Conservation (phyloP, 768 basidiomycete genomes). For the Clavaria fumosa region DNA sequence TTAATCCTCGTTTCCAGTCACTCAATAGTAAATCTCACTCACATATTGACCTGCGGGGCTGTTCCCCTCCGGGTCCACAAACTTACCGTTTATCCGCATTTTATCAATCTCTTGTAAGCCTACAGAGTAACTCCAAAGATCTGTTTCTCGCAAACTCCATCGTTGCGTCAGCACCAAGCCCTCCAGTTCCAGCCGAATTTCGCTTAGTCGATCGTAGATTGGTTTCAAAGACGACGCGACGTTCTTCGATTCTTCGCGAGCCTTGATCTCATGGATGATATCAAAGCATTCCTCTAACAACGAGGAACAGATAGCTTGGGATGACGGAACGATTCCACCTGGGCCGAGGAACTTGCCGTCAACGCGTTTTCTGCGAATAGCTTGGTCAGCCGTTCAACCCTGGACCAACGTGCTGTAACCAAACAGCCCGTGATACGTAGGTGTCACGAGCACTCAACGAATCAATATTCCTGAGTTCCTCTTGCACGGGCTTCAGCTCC, state of each 20-base stretch:
- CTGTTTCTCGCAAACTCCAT: slow-evolving; percentile 92
- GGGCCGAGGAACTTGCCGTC: slow-evolving; percentile 93
- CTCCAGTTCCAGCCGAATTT: slow-evolving; percentile 80
- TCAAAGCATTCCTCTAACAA: slow-evolving; percentile 96
- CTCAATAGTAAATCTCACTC: slow-evolving; percentile 15
- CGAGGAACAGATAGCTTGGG: slow-evolving; percentile 84
- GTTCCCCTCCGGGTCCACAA: slow-evolving; percentile 87
- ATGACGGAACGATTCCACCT: slow-evolving; percentile 77
- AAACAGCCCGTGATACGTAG: slow-evolving; percentile 12
- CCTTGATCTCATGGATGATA: slow-evolving; percentile 87
- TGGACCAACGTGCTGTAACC: neutral
- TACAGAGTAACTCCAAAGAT: slow-evolving; percentile 84
- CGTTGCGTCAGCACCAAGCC: slow-evolving; percentile 86
- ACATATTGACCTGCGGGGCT: slow-evolving; percentile 92
- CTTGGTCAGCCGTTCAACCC: neutral
- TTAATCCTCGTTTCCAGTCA: slow-evolving; percentile 1
- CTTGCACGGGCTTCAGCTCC: slow-evolving; percentile 79
- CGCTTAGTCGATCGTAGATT: slow-evolving; percentile 81
- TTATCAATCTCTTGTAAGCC: slow-evolving; percentile 93
- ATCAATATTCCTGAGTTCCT: slow-evolving; percentile 92
- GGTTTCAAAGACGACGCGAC: slow-evolving; percentile 77
- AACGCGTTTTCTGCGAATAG: slow-evolving; percentile 55
- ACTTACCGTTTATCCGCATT: slow-evolving; percentile 95
- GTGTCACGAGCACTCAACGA: slow-evolving; percentile 54
- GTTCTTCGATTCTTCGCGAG: slow-evolving; percentile 79